phyloP scores from a whole-genome alignment of 2,329 filamentous ascomycete genomes.

The Cladophialophora exuberans region DNA sequence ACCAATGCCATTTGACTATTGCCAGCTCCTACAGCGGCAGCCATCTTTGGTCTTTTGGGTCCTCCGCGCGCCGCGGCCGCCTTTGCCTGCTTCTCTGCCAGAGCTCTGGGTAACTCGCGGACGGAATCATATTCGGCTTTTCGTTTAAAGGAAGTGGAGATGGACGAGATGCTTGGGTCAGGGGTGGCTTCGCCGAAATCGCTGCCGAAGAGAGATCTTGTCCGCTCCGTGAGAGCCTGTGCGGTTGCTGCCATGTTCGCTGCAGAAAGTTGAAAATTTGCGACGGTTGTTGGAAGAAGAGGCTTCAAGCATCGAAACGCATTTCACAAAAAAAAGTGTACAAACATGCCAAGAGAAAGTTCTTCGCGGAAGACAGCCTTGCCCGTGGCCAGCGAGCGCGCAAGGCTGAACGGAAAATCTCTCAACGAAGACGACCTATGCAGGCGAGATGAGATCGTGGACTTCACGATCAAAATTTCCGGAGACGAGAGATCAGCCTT shows the following conservation, averaged over 20 bases:
- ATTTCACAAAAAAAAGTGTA: too few species aligned
- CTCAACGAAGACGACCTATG: too few species aligned
- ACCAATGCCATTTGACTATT: constrained; percentile 70
- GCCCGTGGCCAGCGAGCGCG: not conserved
- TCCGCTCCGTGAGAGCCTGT: constrained; percentile 47
- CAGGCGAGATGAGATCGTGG: too few species aligned
- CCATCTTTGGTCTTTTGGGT: constrained; percentile 64
- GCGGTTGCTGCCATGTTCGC: constrained; percentile 33
- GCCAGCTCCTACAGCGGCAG: too few species aligned
- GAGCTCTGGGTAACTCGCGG: constrained; percentile 72
- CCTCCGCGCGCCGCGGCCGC: constrained; percentile 63
- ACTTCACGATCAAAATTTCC: not conserved
- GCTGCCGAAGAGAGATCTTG: constrained; percentile 51
- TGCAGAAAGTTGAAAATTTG: not conserved
- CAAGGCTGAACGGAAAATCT: not conserved
- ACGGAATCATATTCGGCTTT: constrained; percentile 75
- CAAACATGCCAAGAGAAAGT: not conserved
- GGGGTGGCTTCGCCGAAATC: constrained; percentile 50
- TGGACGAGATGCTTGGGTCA: constrained; percentile 44
- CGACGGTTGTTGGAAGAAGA: too few species aligned
- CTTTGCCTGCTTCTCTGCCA: constrained; percentile 78
- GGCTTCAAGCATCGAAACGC: too few species aligned
- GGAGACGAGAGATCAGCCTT: too few species aligned
- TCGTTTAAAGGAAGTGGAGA: constrained; percentile 49
- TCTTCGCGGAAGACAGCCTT: not conserved